Evolutionary conservation across 495 filamentous ascomycete genomes (phyloP).

Genomic region (Penicillium soppii): DNA sequence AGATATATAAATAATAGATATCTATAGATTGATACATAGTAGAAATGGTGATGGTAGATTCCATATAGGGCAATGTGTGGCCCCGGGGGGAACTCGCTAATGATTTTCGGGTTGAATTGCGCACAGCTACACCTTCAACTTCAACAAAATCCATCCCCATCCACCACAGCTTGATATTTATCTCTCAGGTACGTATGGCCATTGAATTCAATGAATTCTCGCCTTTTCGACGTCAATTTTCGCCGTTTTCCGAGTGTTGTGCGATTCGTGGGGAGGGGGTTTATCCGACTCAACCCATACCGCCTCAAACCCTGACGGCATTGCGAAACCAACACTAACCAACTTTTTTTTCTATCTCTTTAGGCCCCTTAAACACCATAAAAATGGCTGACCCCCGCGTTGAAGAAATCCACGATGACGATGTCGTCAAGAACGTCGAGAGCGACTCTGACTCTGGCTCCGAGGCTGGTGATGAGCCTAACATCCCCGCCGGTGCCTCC

Average conservation of each 20-base stretch:
- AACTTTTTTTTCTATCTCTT: constrained; percentile 18
- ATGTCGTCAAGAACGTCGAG: constrained; percentile 72
- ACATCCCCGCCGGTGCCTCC: constrained; percentile 79
- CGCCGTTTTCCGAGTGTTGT: constrained; percentile 29
- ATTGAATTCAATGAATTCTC: constrained; percentile 9
- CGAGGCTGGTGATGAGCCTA: constrained; percentile 65
- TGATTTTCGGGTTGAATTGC: constrained; percentile 48
- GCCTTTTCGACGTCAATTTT: constrained; percentile 26
- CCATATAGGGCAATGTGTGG: constrained; percentile 32
- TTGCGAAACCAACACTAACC: constrained; percentile 7
- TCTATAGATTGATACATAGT: background rate
- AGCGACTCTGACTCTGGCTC: constrained; percentile 72
- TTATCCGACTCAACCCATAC: constrained; percentile 19
- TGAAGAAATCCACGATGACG: constrained; percentile 94
- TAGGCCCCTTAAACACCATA: constrained; percentile 42
- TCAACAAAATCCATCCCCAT: constrained; percentile 39
- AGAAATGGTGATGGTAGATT: constrained; percentile 7
- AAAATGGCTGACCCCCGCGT: constrained; percentile 95
- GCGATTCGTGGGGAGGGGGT: constrained; percentile 27
- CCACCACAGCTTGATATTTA: constrained; percentile 39
- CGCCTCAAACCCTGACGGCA: constrained; percentile 13
- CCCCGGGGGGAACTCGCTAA: constrained; percentile 47
- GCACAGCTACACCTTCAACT: constrained; percentile 47
- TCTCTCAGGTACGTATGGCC: constrained; percentile 40
- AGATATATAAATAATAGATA: constrained; percentile 10